phyloP scores from a whole-genome alignment of 768 basidiomycete species.

The Agrocybe pediades region DNA sequence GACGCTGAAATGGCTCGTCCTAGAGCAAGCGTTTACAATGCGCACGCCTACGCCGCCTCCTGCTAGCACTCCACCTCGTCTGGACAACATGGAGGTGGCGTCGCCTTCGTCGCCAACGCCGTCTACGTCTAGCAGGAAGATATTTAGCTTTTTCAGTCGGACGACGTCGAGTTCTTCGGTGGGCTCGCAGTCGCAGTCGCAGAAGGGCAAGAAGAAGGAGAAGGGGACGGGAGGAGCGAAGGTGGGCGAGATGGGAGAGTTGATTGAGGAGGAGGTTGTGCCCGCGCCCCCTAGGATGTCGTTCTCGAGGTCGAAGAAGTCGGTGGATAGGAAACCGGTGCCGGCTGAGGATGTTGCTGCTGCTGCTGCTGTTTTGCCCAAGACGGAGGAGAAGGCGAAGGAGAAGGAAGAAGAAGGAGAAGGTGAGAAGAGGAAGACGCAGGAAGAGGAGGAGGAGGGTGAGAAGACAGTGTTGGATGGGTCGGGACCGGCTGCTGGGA shows the following conservation, averaged over 20 bases:
- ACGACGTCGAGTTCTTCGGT: conserved; percentile 30
- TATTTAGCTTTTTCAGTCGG: conserved; percentile 64
- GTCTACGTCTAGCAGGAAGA: conserved; percentile 47
- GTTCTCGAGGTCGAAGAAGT: conserved; percentile 17
- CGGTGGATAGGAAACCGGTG: conserved; percentile 2
- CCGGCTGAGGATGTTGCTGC: conserved; percentile 14
- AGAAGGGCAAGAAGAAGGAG: conserved; percentile 35
- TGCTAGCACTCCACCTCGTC: background rate
- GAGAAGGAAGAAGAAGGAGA: background rate
- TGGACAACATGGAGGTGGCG: conserved; percentile 6
- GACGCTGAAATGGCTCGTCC: conserved; percentile 61
- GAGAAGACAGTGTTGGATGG: no score
- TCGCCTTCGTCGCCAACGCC: conserved; percentile 47
- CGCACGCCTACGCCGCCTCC: conserved; percentile 28
- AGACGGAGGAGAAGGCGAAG: background rate
- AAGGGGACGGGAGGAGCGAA: conserved; percentile 39
- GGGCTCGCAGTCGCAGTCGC: no score
- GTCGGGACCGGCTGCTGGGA: no score
- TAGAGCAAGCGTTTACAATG: conserved; percentile 60
- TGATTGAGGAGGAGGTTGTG: conserved; percentile 48
- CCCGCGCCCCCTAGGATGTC: conserved; percentile 15
- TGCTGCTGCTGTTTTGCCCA: conserved; percentile 14
- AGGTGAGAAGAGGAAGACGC: no score
- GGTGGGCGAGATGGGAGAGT: conserved; percentile 74
- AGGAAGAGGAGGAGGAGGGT: no score